phyloP scores from a whole-genome alignment of 305 asterid species.

The Solanum chacoense region DNA sequence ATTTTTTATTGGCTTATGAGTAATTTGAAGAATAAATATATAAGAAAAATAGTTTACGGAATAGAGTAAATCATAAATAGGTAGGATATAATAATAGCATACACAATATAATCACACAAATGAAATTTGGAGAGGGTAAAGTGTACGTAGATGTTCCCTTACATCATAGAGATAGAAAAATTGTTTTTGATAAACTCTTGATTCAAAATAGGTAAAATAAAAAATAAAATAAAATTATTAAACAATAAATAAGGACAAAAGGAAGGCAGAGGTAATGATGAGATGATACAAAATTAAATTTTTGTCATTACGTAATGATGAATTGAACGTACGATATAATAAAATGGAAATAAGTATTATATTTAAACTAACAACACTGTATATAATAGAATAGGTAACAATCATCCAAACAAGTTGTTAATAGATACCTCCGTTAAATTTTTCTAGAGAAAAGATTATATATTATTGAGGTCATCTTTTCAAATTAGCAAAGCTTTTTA shows the following conservation, averaged over 20 bases:
- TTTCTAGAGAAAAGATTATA: neutral
- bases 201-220: neutral
- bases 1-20: neutral
- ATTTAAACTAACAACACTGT: neutral
- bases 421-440: neutral
- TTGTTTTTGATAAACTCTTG: neutral
- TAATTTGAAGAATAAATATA: neutral
- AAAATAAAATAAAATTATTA: neutral
- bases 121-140: neutral
- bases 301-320: neutral
- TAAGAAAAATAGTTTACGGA: neutral
- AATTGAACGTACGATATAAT: neutral
- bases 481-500: neutral
- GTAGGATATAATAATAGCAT: neutral
- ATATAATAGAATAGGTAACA: neutral
- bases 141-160: neutral
- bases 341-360: neutral
- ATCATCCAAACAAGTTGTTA: neutral
- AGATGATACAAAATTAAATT: neutral
- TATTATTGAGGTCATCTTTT: neutral
- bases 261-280: neutral
- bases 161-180: neutral
- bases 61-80: neutral
- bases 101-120: neutral
- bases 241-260: no score